Conservation (phyloP, 2,329 filamentous ascomycete genomes). For the Paecilomyces sp. region DNA sequence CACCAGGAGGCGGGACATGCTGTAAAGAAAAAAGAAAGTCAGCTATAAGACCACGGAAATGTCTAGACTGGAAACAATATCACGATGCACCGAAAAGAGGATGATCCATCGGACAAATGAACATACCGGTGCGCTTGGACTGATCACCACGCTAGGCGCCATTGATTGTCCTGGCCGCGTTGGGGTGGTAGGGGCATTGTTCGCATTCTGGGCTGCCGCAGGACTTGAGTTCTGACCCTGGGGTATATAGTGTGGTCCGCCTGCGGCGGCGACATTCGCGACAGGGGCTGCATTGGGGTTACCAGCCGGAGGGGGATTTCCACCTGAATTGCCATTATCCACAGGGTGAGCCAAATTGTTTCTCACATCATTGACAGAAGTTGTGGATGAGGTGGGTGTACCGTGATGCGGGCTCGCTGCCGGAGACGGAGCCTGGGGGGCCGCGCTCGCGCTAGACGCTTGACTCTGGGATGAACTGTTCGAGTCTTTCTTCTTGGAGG, state of each 20-base stretch:
- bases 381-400: slow-evolving; percentile 85
- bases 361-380: slow-evolving; percentile 74
- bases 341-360: slow-evolving; percentile 59
- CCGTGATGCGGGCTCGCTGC: slow-evolving; percentile 54
- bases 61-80: not conserved
- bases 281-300: slow-evolving; percentile 18
- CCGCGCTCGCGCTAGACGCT: slow-evolving; percentile 37
- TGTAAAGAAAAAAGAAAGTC: slow-evolving; percentile 26
- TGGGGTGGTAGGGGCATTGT: slow-evolving; percentile 54
- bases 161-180: slow-evolving; percentile 56
- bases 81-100: not conserved
- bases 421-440: slow-evolving; percentile 46
- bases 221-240: slow-evolving; percentile 22
- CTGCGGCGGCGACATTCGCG: slow-evolving; percentile 20
- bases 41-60: not conserved
- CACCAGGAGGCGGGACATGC: slow-evolving; percentile 88
- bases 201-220: slow-evolving; percentile 24
- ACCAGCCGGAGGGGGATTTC: slow-evolving; percentile 14
- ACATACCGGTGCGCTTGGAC: slow-evolving; percentile 83
- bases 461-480: slow-evolving; percentile 75
- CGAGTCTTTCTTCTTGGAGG: slow-evolving; percentile 59
- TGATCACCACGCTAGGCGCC: slow-evolving; percentile 87
- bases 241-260: slow-evolving; percentile 32
- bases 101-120: slow-evolving; percentile 6
- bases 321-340: slow-evolving; percentile 28